These are phyloP conservation scores for Astrothelium subdiscretum DNA, from an alignment of 495 filamentous ascomycete genomes.

Conservation along the genomic window DNA sequence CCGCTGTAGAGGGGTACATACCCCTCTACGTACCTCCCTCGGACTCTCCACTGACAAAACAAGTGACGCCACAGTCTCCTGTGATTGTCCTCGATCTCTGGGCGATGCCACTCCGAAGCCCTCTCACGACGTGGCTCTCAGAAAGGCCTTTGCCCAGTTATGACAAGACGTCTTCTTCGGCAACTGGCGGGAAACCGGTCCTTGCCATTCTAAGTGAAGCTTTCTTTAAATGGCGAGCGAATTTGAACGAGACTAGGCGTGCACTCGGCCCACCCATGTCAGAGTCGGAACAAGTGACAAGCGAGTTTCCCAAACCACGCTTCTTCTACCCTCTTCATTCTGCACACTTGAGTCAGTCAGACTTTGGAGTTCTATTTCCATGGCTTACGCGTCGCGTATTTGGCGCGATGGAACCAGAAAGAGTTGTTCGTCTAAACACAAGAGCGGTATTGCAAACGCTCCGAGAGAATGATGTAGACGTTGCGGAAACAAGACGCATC, in stretches of 20 bases:
- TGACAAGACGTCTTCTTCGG: slow-evolving; percentile 2
- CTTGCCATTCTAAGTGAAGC: slow-evolving; percentile 55
- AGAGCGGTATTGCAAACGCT: slow-evolving; percentile 52
- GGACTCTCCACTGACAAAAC: slow-evolving; percentile 38
- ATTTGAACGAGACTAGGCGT: slow-evolving; percentile 48
- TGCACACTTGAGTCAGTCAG: slow-evolving; percentile 62
- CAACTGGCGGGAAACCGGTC: slow-evolving; percentile 33
- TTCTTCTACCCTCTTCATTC: slow-evolving; percentile 51
- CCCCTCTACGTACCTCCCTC: slow-evolving; percentile 40
- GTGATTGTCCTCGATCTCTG: slow-evolving; percentile 62
- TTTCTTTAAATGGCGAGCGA: slow-evolving; percentile 60
- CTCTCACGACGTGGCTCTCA: slow-evolving; percentile 43
- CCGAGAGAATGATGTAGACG: slow-evolving; percentile 36
- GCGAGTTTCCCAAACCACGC: slow-evolving; percentile 12
- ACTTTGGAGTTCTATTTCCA: slow-evolving; percentile 71
- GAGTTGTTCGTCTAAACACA: slow-evolving; percentile 50
- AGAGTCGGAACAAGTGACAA: slow-evolving; percentile 1
- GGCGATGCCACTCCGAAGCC: slow-evolving; percentile 52
- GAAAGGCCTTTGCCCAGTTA: slow-evolving; percentile 57
- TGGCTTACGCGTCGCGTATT: slow-evolving; percentile 47
- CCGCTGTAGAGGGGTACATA: slow-evolving; percentile 13
- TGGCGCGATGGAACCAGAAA: slow-evolving; percentile 48
- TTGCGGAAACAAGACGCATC: slow-evolving; percentile 37
- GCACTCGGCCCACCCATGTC: slow-evolving; percentile 32
- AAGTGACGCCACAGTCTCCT: slow-evolving; percentile 51